Evolutionary conservation across 1,284 basidiomycete genomes (phyloP).

Genomic region (Apiotrichum gracile): DNA sequence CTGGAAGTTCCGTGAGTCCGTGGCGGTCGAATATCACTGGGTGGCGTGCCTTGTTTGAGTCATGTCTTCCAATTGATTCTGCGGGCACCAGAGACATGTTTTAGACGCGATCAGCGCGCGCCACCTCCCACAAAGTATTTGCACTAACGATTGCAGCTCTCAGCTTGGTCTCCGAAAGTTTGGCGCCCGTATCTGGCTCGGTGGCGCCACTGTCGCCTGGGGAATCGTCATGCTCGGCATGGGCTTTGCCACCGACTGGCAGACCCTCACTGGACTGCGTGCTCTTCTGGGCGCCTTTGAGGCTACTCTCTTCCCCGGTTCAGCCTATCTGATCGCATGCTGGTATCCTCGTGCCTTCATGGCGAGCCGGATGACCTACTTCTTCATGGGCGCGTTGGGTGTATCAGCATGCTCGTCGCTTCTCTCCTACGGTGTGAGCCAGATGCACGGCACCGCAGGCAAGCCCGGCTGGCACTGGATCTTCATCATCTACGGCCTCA

Average conservation of each 20-base stretch:
- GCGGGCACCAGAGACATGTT: no score
- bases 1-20: slow-evolving; percentile 40
- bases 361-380: slow-evolving; percentile 38
- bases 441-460: slow-evolving; percentile 3
- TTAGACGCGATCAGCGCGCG: no score
- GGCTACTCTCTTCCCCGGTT: slow-evolving; percentile 39
- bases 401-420: slow-evolving; percentile 17
- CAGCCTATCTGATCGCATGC: slow-evolving; percentile 46
- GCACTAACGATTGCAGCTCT: no score
- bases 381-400: slow-evolving; percentile 31
- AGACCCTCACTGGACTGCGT: slow-evolving; percentile 43
- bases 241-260: slow-evolving; percentile 38
- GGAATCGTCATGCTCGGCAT: slow-evolving; percentile 38
- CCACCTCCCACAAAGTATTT: no score
- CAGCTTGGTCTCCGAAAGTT: slow-evolving; percentile 1
- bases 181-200: slow-evolving; percentile 12
- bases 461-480: slow-evolving; percentile 13
- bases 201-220: slow-evolving; percentile 30
- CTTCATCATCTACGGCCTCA: slow-evolving; percentile 11
- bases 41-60: no score
- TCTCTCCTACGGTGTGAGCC: slow-evolving; percentile 6
- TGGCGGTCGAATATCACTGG: no score
- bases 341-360: slow-evolving; percentile 50
- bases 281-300: slow-evolving; percentile 47
- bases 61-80: no score